phyloP scores from a whole-genome alignment of 2,329 filamentous ascomycete genomes.

The Aspergillus sp. region DNA sequence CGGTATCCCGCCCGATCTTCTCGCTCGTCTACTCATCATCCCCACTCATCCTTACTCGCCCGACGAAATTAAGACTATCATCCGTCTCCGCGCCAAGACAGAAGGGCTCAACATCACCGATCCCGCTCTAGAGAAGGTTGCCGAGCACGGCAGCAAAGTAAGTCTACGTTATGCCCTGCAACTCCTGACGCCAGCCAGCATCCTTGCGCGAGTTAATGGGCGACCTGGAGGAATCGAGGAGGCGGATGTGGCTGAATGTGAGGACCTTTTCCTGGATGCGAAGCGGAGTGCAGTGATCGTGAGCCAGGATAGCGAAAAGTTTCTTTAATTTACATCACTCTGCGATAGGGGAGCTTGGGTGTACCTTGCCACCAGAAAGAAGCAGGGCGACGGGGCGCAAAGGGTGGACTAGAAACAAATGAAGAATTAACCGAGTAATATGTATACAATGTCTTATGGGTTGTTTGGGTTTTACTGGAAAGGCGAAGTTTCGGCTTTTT shows the following conservation, averaged over 20 bases:
- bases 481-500: slow-evolving; percentile 15
- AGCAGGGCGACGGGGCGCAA: background rate
- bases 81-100: slow-evolving; percentile 77
- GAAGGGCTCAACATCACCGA: slow-evolving; percentile 79
- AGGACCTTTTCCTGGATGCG: slow-evolving; percentile 81
- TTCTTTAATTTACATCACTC: slow-evolving; percentile 51
- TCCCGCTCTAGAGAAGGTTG: slow-evolving; percentile 80
- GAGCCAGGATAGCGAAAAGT: slow-evolving; percentile 63
- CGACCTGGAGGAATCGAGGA: slow-evolving; percentile 70
- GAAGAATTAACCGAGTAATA: slow-evolving; percentile 8
- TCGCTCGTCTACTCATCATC: slow-evolving; percentile 91
- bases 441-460: slow-evolving; percentile 24
- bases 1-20: slow-evolving; percentile 89
- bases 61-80: slow-evolving; percentile 89
- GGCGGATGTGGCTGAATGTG: slow-evolving; percentile 75
- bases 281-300: slow-evolving; percentile 73
- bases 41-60: slow-evolving; percentile 87
- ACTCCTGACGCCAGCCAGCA: slow-evolving; percentile 83
- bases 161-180: slow-evolving; percentile 92
- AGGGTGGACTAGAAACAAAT: background rate
- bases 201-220: slow-evolving; percentile 82
- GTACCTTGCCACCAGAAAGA: background rate
- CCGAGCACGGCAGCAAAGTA: slow-evolving; percentile 82
- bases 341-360: background rate
- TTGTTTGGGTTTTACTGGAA: slow-evolving; percentile 13